Percentiles rank a stretch among this genome's conserved stretches.
phyloP scores from a whole-genome alignment of 2,329 filamentous ascomycete species.

The Ramularia endophylla region DNA sequence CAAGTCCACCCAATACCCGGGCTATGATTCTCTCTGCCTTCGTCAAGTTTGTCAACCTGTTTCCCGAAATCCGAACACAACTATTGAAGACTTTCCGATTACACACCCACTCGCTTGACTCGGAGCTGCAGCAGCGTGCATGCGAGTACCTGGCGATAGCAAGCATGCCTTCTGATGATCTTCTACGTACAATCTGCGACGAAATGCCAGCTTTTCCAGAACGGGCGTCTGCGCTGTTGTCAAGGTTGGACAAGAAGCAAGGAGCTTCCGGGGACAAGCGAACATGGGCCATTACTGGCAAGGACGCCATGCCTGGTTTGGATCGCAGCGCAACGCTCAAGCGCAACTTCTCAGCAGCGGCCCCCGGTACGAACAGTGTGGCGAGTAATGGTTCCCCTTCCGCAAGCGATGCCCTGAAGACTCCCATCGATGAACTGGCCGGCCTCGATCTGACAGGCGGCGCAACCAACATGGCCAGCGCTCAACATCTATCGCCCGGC shows the following conservation, averaged over 20 bases:
- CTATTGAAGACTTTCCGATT: slow-evolving; percentile 82
- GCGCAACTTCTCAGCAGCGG: slow-evolving; percentile 67
- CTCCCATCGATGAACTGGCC: slow-evolving; percentile 57
- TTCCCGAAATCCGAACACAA: slow-evolving; percentile 97
- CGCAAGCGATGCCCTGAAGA: slow-evolving; percentile 17
- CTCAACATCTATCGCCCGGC: slow-evolving; percentile 85
- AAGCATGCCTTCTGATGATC: slow-evolving; percentile 78
- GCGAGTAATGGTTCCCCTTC: slow-evolving; percentile 22
- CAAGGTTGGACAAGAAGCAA: slow-evolving; percentile 89
- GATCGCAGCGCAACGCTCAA: slow-evolving; percentile 77
- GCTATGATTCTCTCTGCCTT: slow-evolving; percentile 95
- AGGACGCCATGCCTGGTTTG: slow-evolving; percentile 61
- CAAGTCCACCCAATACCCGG: slow-evolving; percentile 80
- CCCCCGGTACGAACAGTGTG: slow-evolving; percentile 18
- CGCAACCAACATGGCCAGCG: slow-evolving; percentile 80
- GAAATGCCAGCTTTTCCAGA: slow-evolving; percentile 99
- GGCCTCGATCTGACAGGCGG: slow-evolving; percentile 71
- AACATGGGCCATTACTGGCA: slow-evolving; percentile 96
- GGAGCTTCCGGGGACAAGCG: slow-evolving; percentile 81
- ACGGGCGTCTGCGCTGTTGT: slow-evolving; percentile 83
- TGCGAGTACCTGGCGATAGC: slow-evolving; percentile 91
- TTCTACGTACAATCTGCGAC: slow-evolving; percentile 89
- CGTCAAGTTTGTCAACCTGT: slow-evolving; percentile 96
- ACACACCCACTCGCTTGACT: slow-evolving; percentile 91
- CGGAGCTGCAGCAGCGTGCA: slow-evolving; percentile 90